Percentiles rank a stretch among this genome's conserved stretches.
Evolutionary conservation across 306 rosid genomes (phyloP).

Genomic region (Amphicarpaea edgeworthii): DNA sequence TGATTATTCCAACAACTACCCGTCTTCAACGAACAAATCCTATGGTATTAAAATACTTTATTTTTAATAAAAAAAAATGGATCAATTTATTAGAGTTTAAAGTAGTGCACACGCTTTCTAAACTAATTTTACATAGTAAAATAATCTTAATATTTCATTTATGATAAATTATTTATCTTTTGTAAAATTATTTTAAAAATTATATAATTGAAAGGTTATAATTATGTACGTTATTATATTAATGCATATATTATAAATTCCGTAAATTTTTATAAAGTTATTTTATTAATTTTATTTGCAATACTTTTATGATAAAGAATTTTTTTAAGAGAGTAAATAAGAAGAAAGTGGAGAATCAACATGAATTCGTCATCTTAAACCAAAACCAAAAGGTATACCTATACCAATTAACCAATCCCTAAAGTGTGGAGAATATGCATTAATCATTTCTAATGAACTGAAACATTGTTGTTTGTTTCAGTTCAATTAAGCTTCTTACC

Average conservation of each 20-base stretch:
- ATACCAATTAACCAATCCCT: slow-evolving; percentile 21
- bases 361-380: not conserved
- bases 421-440: not conserved
- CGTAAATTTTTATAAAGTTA: too few relatives aligned
- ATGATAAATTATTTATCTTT: too few relatives aligned
- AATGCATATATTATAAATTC: too few relatives aligned
- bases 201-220: too few relatives aligned
- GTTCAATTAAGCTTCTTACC: not conserved
- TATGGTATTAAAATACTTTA: not conserved
- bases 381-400: slow-evolving; percentile 14
- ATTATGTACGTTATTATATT: too few relatives aligned
- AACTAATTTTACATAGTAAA: too few relatives aligned
- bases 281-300: not conserved
- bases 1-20: slow-evolving; percentile 27
- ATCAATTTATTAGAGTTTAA: too few relatives aligned
- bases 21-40: too few relatives aligned
- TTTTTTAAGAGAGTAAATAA: not conserved
- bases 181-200: too few relatives aligned
- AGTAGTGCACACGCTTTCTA: too few relatives aligned
- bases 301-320: not conserved
- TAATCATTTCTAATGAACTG: not conserved
- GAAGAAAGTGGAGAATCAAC: slow-evolving; percentile 41
- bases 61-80: not conserved
- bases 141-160: too few relatives aligned
- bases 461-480: not conserved